A percentile compares a stretch with the other conserved stretches of the same genome.
phyloP scores from a whole-genome alignment of 2,329 filamentous ascomycete species.

The Colletotrichum navitas region DNA sequence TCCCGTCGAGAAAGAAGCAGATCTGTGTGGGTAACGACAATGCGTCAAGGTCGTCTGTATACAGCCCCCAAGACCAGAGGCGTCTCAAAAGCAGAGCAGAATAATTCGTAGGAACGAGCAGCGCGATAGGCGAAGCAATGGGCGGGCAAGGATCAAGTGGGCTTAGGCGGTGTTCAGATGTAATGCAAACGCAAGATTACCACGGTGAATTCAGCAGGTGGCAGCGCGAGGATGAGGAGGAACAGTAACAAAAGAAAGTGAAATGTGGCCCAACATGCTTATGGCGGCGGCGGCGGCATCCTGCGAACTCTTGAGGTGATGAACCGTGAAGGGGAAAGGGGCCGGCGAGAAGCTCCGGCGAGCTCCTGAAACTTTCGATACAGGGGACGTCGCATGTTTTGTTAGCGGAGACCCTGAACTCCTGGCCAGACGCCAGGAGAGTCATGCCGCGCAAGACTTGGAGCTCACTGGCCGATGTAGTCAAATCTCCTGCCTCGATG shows the following conservation, averaged over 20 bases:
- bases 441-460: conserved; percentile 28
- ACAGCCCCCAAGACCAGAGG: not conserved
- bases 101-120: conserved; percentile 1
- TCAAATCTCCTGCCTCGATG: conserved; percentile 1
- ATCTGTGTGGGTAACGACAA: not conserved
- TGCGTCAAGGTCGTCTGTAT: not conserved
- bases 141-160: conserved; percentile 30
- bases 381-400: conserved; percentile 48
- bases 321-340: conserved; percentile 1
- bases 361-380: conserved; percentile 46
- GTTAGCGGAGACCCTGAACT: conserved; percentile 35
- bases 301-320: not conserved
- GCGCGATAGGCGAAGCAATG: conserved; percentile 1
- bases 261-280: conserved; percentile 28
- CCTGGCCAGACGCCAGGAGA: conserved; percentile 12
- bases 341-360: conserved; percentile 23
- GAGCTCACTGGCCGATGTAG: conserved; percentile 11
- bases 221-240: not conserved
- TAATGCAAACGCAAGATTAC: conserved; percentile 27
- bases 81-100: conserved; percentile 12
- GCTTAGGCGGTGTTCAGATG: conserved; percentile 9
- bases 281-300: conserved; percentile 21
- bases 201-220: conserved; percentile 3
- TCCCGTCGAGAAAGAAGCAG: conserved; percentile 14
- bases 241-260: not conserved